Evolutionary conservation across 495 filamentous ascomycete genomes (phyloP).

Genomic region (Annulohypoxylon bovei): DNA sequence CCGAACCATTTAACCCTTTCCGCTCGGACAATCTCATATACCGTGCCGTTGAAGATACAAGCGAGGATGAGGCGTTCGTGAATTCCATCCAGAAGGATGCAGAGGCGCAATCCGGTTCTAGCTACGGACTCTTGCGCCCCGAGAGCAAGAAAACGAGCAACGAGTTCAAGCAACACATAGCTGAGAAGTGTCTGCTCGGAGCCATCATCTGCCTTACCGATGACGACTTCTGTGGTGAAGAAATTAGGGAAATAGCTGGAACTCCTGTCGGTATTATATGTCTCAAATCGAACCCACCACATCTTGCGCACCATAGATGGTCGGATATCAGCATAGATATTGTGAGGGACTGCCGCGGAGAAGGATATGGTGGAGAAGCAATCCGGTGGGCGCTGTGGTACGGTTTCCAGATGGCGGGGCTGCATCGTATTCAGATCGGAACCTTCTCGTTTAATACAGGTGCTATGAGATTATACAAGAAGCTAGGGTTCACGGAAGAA

Average conservation of each 20-base stretch:
- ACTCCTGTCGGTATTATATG: slow-evolving; percentile 44
- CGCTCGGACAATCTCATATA: slow-evolving; percentile 49
- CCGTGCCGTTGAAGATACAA: slow-evolving; percentile 48
- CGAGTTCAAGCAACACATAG: slow-evolving; percentile 36
- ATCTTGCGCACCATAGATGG: slow-evolving; percentile 53
- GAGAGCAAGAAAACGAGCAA: slow-evolving; percentile 28
- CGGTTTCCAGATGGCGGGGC: slow-evolving; percentile 55
- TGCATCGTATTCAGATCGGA: slow-evolving; percentile 58
- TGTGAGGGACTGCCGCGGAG: slow-evolving; percentile 48
- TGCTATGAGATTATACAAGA: slow-evolving; percentile 56
- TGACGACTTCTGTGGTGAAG: too few relatives aligned
- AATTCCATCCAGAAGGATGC: slow-evolving; percentile 41
- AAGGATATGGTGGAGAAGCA: slow-evolving; percentile 65
- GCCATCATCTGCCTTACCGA: slow-evolving; percentile 54
- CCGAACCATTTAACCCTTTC: slow-evolving; percentile 40
- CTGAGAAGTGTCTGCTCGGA: slow-evolving; percentile 49
- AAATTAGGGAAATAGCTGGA: too few relatives aligned
- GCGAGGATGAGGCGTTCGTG: slow-evolving; percentile 47
- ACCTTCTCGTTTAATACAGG: slow-evolving; percentile 56
- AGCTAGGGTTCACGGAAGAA: slow-evolving; percentile 61
- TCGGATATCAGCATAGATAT: slow-evolving; percentile 56
- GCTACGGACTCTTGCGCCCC: slow-evolving; percentile 38
- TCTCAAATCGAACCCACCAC: slow-evolving; percentile 29
- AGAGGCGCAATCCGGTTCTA: slow-evolving; percentile 38
- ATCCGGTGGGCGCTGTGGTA: slow-evolving; percentile 62